A percentile compares a stretch with the other conserved stretches of the same genome.
Evolutionary conservation across 192 early-diverging fungal genomes (phyloP).

Genomic region (Gonapodya prolifera): DNA sequence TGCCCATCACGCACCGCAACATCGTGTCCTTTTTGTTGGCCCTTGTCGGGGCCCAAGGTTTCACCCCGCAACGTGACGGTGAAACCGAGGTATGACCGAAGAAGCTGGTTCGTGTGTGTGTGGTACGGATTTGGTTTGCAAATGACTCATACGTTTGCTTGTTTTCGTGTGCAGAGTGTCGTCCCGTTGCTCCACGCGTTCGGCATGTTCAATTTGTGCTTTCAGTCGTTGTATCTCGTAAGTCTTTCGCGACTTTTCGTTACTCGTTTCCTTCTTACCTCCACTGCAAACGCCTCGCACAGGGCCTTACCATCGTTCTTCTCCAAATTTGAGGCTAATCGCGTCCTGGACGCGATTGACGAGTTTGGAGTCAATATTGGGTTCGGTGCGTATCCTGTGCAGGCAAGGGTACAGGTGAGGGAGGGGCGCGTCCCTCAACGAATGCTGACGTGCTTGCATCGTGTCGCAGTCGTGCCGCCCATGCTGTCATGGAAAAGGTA

Average conservation of each 20-base stretch:
- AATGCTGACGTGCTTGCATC: background rate
- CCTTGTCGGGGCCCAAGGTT: background rate
- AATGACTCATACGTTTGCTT: too few species aligned
- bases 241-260: background rate
- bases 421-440: background rate
- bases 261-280: background rate
- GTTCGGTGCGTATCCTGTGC: background rate
- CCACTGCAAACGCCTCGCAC: background rate
- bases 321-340: background rate
- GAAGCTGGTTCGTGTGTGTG: background rate
- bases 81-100: background rate
- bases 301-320: background rate
- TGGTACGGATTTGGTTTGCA: background rate
- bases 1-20: conserved; percentile 2
- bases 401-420: background rate
- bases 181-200: conserved; percentile 3
- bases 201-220: conserved; percentile 4
- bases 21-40: background rate
- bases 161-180: background rate
- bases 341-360: conserved; percentile 1
- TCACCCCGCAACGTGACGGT: background rate
- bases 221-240: background rate
- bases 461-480: background rate
- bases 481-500: conserved; percentile 3
- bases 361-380: background rate